Percentiles rank a stretch among this genome's conserved stretches.
Evolutionary conservation across 768 basidiomycete species (phyloP).

Genomic region (Lentinula raphanica): DNA sequence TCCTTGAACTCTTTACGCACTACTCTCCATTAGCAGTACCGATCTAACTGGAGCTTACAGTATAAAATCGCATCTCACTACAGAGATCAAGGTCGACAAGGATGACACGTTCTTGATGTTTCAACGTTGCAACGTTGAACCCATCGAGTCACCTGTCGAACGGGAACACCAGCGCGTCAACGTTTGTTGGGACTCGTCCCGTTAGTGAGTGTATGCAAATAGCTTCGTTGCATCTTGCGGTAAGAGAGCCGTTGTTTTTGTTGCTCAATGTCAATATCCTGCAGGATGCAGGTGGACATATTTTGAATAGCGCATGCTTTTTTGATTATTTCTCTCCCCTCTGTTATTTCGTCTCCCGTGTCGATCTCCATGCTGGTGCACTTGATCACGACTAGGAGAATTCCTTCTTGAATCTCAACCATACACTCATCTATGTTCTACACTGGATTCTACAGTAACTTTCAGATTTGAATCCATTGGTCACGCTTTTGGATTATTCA

Average conservation of each 20-base stretch:
- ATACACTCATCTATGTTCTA: no score
- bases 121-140: not conserved
- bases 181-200: not conserved
- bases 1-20: not conserved
- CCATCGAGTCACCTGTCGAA: not conserved
- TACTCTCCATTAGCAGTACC: not conserved
- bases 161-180: not conserved
- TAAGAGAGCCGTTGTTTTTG: not conserved
- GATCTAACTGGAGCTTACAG: not conserved
- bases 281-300: slow-evolving; percentile 11
- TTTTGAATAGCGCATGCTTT: slow-evolving; percentile 20
- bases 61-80: not conserved
- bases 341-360: slow-evolving; percentile 12
- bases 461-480: no score
- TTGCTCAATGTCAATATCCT: not conserved
- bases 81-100: not conserved
- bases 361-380: not conserved
- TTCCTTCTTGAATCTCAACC: no score
- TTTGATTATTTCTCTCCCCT: slow-evolving; percentile 21
- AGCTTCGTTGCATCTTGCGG: not conserved
- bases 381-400: slow-evolving; percentile 7
- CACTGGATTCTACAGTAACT: no score
- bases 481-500: no score
- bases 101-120: not conserved
- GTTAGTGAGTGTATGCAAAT: not conserved